Evolutionary conservation across 148 eudicot species (phyloP).

Genomic region (Gaultheria prostrata): DNA sequence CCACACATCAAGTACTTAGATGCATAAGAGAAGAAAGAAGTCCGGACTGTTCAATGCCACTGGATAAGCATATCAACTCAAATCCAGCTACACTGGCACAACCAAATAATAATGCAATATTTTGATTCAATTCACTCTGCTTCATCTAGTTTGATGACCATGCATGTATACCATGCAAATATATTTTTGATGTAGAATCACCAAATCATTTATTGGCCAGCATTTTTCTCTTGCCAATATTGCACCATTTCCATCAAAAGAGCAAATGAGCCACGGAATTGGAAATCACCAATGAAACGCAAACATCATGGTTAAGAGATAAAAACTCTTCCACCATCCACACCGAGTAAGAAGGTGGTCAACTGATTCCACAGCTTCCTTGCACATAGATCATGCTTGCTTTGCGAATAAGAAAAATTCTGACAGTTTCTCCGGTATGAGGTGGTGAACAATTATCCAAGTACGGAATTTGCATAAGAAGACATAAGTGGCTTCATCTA

Average conservation of each 20-base stretch:
- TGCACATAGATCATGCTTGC: not conserved
- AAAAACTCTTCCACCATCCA: not conserved
- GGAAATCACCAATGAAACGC: not conserved
- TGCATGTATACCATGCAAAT: not conserved
- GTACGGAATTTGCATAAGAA: slow-evolving; percentile 3
- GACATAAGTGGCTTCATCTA: not conserved
- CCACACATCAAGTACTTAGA: not conserved
- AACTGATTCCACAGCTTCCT: not conserved
- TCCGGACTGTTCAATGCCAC: not conserved
- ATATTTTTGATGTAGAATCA: not conserved
- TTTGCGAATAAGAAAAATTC: not conserved
- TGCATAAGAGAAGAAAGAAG: not conserved
- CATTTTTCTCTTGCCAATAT: not conserved
- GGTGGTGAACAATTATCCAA: not conserved
- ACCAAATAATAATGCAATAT: not conserved
- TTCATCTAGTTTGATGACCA: not conserved
- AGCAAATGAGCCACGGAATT: not conserved
- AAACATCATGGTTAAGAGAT: not conserved
- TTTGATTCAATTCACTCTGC: not conserved
- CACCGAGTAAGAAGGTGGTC: not conserved
- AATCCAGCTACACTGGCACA: not conserved
- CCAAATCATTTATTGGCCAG: not conserved
- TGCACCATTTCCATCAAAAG: not conserved
- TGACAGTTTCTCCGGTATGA: not conserved
- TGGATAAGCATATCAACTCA: not conserved